Percentiles rank a stretch among this genome's conserved stretches.
These are phyloP conservation scores for Chalaropsis ovoidea DNA, from an alignment of 2,329 filamentous ascomycete genomes.

Conservation along the genomic window DNA sequence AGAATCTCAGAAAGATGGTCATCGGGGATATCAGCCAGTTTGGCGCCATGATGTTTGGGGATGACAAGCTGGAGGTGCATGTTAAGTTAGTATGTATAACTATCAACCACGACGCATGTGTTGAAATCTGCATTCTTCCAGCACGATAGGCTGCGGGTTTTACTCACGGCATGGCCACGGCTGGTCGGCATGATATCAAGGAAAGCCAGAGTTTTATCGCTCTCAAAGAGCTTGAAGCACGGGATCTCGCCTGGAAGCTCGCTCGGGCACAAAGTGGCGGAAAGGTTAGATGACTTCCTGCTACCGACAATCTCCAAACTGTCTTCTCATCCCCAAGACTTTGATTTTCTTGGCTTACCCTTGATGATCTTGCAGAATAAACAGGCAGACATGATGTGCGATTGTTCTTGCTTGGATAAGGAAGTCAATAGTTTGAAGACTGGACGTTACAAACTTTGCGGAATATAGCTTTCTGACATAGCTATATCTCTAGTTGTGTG, in stretches of 20 bases:
- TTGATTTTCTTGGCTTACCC: slow-evolving; percentile 41
- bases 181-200: slow-evolving; percentile 89
- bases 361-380: slow-evolving; percentile 99
- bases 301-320: background rate
- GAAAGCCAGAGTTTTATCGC: slow-evolving; percentile 85
- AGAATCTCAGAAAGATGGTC: slow-evolving; percentile 74
- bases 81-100: background rate
- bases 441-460: background rate
- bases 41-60: slow-evolving; percentile 86
- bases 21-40: slow-evolving; percentile 86
- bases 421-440: background rate
- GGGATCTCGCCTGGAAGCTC: slow-evolving; percentile 71
- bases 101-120: background rate
- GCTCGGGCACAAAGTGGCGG: background rate
- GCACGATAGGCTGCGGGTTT: background rate
- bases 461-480: background rate
- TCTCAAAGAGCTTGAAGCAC: slow-evolving; percentile 92
- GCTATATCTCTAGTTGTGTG: background rate
- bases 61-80: slow-evolving; percentile 64
- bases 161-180: slow-evolving; percentile 73
- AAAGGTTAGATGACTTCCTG: background rate
- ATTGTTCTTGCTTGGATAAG: background rate
- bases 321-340: background rate
- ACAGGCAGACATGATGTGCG: slow-evolving; percentile 43
- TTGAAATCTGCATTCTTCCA: background rate